Evolutionary conservation across 805 yeast species (phyloP), one percentile per base, ranked within the genome.

Genomic region (Saccharomyces cerevisiae): DNA sequence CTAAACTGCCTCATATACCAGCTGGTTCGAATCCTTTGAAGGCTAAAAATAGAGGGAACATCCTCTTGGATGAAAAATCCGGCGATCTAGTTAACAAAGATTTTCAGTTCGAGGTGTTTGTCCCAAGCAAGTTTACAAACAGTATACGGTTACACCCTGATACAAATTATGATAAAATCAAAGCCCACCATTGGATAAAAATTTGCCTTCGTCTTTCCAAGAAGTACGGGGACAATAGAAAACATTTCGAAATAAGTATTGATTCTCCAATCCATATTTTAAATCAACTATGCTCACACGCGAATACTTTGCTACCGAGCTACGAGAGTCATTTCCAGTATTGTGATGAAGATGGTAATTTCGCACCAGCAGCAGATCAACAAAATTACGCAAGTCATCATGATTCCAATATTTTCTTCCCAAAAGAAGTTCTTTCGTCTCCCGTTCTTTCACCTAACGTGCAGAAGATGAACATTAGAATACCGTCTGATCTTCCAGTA

Each of bases 131-230:
- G 48, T 74, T 88, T 52, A 79, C 79, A 53, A 79, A 79, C 24
- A 78, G 78, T 51, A 76, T 75, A 51, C 76, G 74, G 56, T 70
- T 86, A 24, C 96, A 89, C 62, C 96, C 98, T 1, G 95, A 92
- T 70, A 88, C 96, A 0, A 80, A 89, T 2, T 85, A 79, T 60
- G 80, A 78, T 30, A 82, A 82, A 61, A 88, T 94, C 58, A 89
- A 89, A 70, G 79, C 91, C 5, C 91, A 87, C 62, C 99, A 92
- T 71, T 92, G 98, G 97, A 82, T 92, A 63, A 94, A 92, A 70
- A 79, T 94, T 13, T 84, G 94, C 56, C 73, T 92, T 52, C 74
- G 97, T 50, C 75, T 94, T 31, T 86, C 96, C 6, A 80, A 79
- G 57, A 63, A 76, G 9, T 82, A 84, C 51, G 76, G 78, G 46